A percentile compares a stretch with the other conserved stretches of the same genome.
Conservation (phyloP, 805 yeast genomes). For the Pichia exigua region DNA sequence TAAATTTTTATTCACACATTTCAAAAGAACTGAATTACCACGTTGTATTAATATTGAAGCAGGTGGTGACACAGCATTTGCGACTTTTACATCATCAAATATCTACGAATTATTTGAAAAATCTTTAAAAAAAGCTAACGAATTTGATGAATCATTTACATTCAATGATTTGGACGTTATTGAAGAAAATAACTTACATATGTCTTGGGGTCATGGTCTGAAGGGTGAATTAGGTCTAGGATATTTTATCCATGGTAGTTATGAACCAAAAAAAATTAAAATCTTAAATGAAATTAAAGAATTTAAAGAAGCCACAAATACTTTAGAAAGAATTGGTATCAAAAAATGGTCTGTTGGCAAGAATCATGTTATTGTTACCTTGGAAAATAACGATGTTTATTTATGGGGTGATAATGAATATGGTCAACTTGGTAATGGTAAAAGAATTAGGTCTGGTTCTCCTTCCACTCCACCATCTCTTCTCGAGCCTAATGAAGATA, state of each 20-base stretch:
- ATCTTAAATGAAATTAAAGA: constrained; percentile 41
- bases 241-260: constrained; percentile 63
- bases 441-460: constrained; percentile 46
- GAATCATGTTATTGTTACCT: constrained; percentile 55
- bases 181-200: constrained; percentile 28
- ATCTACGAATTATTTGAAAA: constrained; percentile 31
- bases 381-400: constrained; percentile 57
- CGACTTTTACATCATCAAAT: constrained; percentile 32
- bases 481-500: constrained; percentile 41
- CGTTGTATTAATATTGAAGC: constrained; percentile 53
- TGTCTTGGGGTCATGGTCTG: constrained; percentile 78
- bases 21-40: constrained; percentile 36
- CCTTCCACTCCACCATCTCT: constrained; percentile 51
- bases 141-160: constrained; percentile 5
- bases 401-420: constrained; percentile 79
- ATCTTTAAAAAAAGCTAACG: constrained; percentile 14
- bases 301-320: constrained; percentile 40
- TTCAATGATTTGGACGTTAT: constrained; percentile 16
- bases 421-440: constrained; percentile 85
- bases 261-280: constrained; percentile 54
- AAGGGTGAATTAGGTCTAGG: constrained; percentile 84
- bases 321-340: constrained; percentile 39
- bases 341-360: constrained; percentile 51
- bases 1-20: constrained; percentile 32
- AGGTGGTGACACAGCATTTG: constrained; percentile 58